Evolutionary conservation across 75 land plant species (phyloP).

Genomic region (Sequoia sempervirens): DNA sequence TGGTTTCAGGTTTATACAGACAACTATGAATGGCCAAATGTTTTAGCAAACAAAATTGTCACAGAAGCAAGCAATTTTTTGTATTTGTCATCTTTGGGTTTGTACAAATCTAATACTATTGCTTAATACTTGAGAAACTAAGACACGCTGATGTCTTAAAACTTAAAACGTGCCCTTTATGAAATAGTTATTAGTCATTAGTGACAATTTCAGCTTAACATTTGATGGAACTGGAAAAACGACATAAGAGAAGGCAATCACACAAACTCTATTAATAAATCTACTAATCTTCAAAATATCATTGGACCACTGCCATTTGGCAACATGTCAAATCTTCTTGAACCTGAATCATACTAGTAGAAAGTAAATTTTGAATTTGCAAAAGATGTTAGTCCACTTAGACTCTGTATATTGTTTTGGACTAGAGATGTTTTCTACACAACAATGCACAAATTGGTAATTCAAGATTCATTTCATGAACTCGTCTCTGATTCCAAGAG

Average conservation of each 20-base stretch:
- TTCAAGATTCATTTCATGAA: not conserved
- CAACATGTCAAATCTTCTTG: not conserved
- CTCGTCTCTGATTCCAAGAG: not conserved
- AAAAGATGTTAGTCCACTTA: not conserved
- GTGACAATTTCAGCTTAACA: not conserved
- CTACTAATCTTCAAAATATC: not conserved
- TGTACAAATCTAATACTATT: not conserved
- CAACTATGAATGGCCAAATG: not conserved
- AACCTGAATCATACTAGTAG: not conserved
- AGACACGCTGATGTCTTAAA: not conserved
- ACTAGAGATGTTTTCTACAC: not conserved
- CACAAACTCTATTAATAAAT: not conserved
- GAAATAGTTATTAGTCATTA: not conserved
- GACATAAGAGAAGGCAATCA: not conserved
- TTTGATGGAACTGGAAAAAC: not conserved
- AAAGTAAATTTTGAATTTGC: not conserved
- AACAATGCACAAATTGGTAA: not conserved
- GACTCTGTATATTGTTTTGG: not conserved
- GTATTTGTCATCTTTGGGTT: not conserved
- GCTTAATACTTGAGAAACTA: not conserved
- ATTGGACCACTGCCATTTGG: not conserved
- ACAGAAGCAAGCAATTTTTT: not conserved
- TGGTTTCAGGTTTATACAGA: not conserved
- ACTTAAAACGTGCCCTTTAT: not conserved
- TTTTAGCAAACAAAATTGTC: conserved; percentile 2